Evolutionary conservation across 768 basidiomycete genomes (phyloP), one percentile per base, ranked within the genome.

Genomic region (Crepidotus variabilis): DNA sequence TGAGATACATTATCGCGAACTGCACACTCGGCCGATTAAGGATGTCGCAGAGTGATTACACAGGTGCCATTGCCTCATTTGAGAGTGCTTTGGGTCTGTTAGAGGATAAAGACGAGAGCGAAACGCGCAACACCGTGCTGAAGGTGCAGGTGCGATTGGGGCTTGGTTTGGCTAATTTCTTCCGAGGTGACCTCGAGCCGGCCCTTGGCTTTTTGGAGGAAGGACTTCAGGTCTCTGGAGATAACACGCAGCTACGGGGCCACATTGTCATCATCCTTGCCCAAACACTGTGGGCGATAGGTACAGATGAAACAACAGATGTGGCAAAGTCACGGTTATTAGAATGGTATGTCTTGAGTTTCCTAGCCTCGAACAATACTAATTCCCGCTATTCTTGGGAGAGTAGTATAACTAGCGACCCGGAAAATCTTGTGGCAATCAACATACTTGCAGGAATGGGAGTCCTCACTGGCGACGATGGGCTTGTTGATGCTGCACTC

Each of bases 371-470:
- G 3, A 8, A 28, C 3, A 8, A 28, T 28, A 8, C 28, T 28
- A 8, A 28, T 28, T 28, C 28, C 3, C 3, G 28, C 3, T 28
- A n/a, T 28, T 28, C 28, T 28, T 28, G 4, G 8, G 3, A 3
- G 28, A 8, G 8, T 61, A 96, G 94, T 63, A 88, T 97, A 60
- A 78, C 86, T 0, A 70, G 78, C 22, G 90, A 96, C 66, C 80
- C 87, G 0, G 88, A 88, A 58, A 92, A 94, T 64, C 67, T 94
- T 50, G 77, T 81, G 53, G 92, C 92, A 1, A 89, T 96, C 68
- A 90, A 88, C 47, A 81, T 86, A 0, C 80, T 98, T 1, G 90
- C 90, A 0, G 90, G 89, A n/a, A 93, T 97, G 83, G 94, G 92
- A 10, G 85, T 94, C 54, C 71, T 94, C 52, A 87, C 87, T 2